These are phyloP conservation scores for Pyrenophora graminea DNA, from an alignment of 2,329 filamentous ascomycete species.

Conservation along the genomic window DNA sequence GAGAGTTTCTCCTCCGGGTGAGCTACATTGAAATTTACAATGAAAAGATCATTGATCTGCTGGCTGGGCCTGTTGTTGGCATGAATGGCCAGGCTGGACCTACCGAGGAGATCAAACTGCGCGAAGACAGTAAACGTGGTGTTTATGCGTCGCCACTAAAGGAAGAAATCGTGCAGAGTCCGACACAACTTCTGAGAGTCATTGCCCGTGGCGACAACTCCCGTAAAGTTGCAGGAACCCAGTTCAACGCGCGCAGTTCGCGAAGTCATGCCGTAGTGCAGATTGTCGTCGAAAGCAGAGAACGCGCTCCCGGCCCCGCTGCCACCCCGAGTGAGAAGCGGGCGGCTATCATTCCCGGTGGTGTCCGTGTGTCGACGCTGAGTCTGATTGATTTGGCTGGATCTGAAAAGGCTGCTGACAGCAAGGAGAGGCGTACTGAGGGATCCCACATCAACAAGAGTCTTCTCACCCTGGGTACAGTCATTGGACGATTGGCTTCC, in stretches of 20 bases:
- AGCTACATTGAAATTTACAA: conserved; percentile 99
- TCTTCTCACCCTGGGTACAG: conserved; percentile 88
- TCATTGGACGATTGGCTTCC: conserved; percentile 90
- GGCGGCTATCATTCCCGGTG: conserved; percentile 65
- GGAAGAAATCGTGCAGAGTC: conserved; percentile 98
- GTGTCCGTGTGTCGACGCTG: conserved; percentile 91
- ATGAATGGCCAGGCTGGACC: conserved; percentile 52
- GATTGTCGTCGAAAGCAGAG: conserved; percentile 95
- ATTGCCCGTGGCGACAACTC: conserved; percentile 94
- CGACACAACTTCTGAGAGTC: conserved; percentile 89
- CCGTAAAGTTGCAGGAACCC: conserved; percentile 87
- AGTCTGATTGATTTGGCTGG: conserved; percentile 96
- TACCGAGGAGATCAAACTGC: conserved; percentile 94
- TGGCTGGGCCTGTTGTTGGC: conserved; percentile 72
- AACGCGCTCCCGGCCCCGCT: conserved; percentile 67
- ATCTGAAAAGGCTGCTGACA: conserved; percentile 93
- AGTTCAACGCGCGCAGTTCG: conserved; percentile 95
- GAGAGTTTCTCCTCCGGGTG: conserved; percentile 91
- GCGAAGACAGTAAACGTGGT: conserved; percentile 93
- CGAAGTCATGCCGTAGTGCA: conserved; percentile 98
- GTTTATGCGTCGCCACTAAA: conserved; percentile 96
- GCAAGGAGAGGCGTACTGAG: conserved; percentile 90
- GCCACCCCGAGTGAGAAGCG: conserved; percentile 49
- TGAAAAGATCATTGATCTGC: conserved; percentile 91
- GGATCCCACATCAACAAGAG: conserved; percentile 99